Base-by-base conservation (phyloP, 2,329 filamentous ascomycete species). In the Dothideomycetes sp. region DNA sequence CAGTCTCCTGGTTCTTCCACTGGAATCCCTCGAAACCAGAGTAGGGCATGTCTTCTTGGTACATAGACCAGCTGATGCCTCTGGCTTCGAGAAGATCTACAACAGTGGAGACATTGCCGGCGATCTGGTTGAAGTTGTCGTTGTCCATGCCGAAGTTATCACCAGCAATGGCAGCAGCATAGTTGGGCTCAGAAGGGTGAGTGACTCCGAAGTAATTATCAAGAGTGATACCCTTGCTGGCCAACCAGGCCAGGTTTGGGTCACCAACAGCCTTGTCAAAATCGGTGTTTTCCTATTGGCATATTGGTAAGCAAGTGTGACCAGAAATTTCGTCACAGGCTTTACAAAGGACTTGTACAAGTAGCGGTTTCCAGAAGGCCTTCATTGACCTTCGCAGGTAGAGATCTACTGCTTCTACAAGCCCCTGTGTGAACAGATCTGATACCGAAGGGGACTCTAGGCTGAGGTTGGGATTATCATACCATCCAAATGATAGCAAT, bases 11-110 rank as follows among this genome's bases (percentile, higher is more conserved):
- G 59, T 86, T 85, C 41, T 75, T 67, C 56, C 66, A 84, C 1
- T 62, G 64, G 16, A 46, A 47, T 3, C 82, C 83, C 57, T 84
- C 71, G 60, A 76, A 89, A 10, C 84, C 84, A 2, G 75, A 68
- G 60, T 77, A 86, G 2, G 84, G 84, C 69, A 81, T 70, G 52
- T 84, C 79, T 56, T 91, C 84, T 58, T 87, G 75, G 62, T 89
- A 91, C 47, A 79, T 66, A 37, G 54, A 66, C 79, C 64, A 67
- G 35, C 58, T 64, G 50, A 59, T 49, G 48, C 58, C 57, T 44
- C 58, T 59, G 39, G 57, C 58, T 41, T 66, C 64, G 4, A 68
- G 53, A 7, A 67, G 48, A 45, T 65, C 64, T 7, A 64, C 52
- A 10, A 66, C 51, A 34, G 48, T 57, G 2, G 57, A 60, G 7